These are phyloP conservation scores for Strobilomyces confusus DNA, from an alignment of 768 basidiomycete species.

Conservation along the genomic window DNA sequence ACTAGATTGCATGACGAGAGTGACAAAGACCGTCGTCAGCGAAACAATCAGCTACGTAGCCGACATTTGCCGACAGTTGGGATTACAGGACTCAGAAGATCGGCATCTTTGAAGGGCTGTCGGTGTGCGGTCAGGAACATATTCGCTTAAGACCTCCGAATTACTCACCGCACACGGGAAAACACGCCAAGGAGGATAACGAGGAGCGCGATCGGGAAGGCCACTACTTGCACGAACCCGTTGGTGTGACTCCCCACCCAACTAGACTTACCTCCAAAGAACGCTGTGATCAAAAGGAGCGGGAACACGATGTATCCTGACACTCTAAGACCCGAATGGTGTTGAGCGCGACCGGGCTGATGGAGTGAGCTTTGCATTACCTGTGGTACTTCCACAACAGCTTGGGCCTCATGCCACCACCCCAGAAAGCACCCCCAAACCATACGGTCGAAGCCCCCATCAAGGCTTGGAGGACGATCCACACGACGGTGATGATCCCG, in stretches of 20 bases:
- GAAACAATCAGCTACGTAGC: background rate
- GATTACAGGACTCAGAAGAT: conserved; percentile 33
- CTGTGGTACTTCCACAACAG: conserved; percentile 82
- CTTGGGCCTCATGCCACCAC: conserved; percentile 70
- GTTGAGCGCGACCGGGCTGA: conserved; percentile 1
- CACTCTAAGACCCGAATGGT: conserved; percentile 36
- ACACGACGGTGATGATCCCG: conserved; percentile 57
- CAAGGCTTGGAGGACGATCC: conserved; percentile 57
- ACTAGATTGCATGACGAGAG: background rate
- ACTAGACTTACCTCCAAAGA: conserved; percentile 63
- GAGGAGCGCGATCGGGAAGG: conserved; percentile 54
- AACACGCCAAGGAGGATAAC: conserved; percentile 41
- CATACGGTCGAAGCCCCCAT: conserved; percentile 77
- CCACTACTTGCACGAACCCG: conserved; percentile 41
- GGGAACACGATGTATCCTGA: conserved; percentile 74
- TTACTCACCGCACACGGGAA: conserved; percentile 48
- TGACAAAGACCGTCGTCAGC: background rate
- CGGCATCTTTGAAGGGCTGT: conserved; percentile 64
- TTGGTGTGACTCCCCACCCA: conserved; percentile 47
- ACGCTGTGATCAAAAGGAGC: conserved; percentile 53
- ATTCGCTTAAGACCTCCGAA: background rate
- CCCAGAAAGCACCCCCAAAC: conserved; percentile 65
- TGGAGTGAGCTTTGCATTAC: conserved; percentile 30
- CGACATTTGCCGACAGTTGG: background rate
- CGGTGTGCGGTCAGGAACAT: background rate